Evolutionary conservation across 2,329 filamentous ascomycete genomes (phyloP).

Genomic region (Aaosphaeria arxii): DNA sequence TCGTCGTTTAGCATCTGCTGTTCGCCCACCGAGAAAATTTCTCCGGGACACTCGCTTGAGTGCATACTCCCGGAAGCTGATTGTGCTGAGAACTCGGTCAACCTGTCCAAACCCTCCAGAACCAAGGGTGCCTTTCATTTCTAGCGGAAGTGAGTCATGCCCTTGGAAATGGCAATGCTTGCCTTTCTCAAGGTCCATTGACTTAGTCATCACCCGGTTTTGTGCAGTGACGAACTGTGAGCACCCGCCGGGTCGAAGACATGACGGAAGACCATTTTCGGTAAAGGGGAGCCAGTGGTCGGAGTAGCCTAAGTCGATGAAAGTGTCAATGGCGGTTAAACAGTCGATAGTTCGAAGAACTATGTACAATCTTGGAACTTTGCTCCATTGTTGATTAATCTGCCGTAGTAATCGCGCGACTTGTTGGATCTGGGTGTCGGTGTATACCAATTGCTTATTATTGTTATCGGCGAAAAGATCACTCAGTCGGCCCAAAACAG

Average conservation of each 20-base stretch:
- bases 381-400: conserved; percentile 8
- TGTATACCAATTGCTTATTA: conserved; percentile 1
- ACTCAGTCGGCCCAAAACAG: conserved; percentile 1
- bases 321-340: conserved; percentile 16
- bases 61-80: conserved; percentile 22
- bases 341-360: conserved; percentile 21
- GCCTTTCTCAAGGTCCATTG: conserved; percentile 23
- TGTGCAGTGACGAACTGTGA: conserved; percentile 8
- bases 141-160: conserved; percentile 16
- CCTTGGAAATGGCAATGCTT: conserved; percentile 19
- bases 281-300: conserved; percentile 26
- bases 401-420: conserved; percentile 8
- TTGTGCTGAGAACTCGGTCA: conserved; percentile 17
- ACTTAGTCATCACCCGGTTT: conserved; percentile 20
- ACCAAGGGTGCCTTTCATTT: conserved; percentile 16
- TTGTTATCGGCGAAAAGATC: conserved; percentile 1
- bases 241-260: conserved; percentile 4
- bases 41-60: conserved; percentile 20
- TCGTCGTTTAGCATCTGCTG: conserved; percentile 5
- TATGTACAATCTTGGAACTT: conserved; percentile 21
- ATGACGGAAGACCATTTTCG: conserved; percentile 9
- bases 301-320: conserved; percentile 18
- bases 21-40: too few species aligned
- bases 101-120: conserved; percentile 21
- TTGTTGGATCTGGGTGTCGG: conserved; percentile 6